Evolutionary conservation across 2,329 filamentous ascomycete genomes (phyloP).

Genomic region (Monilinia polystroma): DNA sequence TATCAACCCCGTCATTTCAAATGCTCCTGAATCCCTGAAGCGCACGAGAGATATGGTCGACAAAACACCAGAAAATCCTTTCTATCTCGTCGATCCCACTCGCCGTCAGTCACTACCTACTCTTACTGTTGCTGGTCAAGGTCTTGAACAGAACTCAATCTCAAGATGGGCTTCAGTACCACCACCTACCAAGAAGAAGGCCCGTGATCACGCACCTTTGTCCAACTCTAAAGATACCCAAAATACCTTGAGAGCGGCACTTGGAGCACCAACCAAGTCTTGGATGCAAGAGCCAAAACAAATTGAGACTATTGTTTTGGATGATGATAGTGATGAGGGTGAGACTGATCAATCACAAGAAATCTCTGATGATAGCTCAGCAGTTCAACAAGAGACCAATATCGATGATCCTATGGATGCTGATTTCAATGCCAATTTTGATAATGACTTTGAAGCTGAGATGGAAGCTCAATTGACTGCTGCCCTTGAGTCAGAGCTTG

Average conservation of each 20-base stretch:
- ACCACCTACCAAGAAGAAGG: conserved; percentile 4
- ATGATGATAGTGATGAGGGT: conserved; percentile 2
- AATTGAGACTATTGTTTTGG: conserved; percentile 9
- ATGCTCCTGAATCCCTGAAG: not conserved
- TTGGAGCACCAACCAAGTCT: conserved; percentile 2
- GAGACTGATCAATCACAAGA: conserved; percentile 6
- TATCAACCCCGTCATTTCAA: not conserved
- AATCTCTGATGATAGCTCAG: not conserved
- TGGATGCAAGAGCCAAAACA: conserved; percentile 12
- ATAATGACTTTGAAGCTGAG: not conserved
- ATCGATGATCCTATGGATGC: not conserved
- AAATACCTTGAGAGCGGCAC: not conserved
- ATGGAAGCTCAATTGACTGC: conserved; percentile 9
- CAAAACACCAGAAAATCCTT: not conserved
- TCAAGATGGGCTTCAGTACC: conserved; percentile 18
- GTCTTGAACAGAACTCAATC: not conserved
- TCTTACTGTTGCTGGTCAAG: not conserved
- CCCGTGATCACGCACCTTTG: conserved; percentile 4
- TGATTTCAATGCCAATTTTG: not conserved
- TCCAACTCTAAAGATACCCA: conserved; percentile 4
- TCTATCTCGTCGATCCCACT: not conserved
- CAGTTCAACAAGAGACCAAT: not conserved
- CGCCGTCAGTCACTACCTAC: conserved; percentile 11
- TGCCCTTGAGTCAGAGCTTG: not conserved
- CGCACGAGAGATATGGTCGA: not conserved